Evolutionary conservation across 768 basidiomycete species (phyloP).

Genomic region (Cystofilobasidium bisporidii): DNA sequence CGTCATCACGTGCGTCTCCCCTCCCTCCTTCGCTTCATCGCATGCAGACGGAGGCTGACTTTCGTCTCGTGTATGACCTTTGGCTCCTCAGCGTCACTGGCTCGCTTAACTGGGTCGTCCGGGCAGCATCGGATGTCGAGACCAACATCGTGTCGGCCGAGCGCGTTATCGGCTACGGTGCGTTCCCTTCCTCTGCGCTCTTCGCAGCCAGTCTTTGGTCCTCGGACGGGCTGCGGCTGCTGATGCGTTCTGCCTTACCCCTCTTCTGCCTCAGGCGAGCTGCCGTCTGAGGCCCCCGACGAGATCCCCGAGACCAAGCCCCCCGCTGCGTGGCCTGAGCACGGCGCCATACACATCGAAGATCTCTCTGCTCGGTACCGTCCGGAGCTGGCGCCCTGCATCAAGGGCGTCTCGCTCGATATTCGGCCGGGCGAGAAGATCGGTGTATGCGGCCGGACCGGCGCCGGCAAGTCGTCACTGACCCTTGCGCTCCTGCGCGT

Average conservation of each 20-base stretch:
- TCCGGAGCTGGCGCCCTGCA: constrained; percentile 38
- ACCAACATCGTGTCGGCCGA: constrained; percentile 41
- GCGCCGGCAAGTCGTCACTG: constrained; percentile 39
- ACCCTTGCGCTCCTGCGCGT: constrained; percentile 41
- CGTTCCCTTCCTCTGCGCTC: no score
- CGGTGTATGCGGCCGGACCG: constrained; percentile 32
- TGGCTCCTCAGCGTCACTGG: constrained; percentile 22
- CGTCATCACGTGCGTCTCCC: constrained; percentile 57
- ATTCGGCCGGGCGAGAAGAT: constrained; percentile 39
- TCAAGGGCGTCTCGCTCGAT: constrained; percentile 36
- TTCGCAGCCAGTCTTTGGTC: no score
- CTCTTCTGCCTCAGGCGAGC: constrained; percentile 24
- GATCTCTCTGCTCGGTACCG: constrained; percentile 39
- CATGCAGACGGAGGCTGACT: neutral
- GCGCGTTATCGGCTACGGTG: constrained; percentile 36
- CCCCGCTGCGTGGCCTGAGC: constrained; percentile 29
- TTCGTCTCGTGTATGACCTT: no score
- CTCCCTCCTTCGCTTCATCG: constrained; percentile 55
- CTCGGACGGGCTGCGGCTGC: no score
- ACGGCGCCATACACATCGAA: constrained; percentile 36
- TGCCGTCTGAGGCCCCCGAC: constrained; percentile 37
- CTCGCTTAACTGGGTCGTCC: constrained; percentile 39
- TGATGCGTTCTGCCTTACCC: neutral
- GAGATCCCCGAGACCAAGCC: constrained; percentile 38
- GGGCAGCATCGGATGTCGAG: constrained; percentile 40